Evolutionary conservation across 768 basidiomycete genomes (phyloP), one percentile per base, ranked within the genome.

Genomic region (Pulveroboletus sp.): DNA sequence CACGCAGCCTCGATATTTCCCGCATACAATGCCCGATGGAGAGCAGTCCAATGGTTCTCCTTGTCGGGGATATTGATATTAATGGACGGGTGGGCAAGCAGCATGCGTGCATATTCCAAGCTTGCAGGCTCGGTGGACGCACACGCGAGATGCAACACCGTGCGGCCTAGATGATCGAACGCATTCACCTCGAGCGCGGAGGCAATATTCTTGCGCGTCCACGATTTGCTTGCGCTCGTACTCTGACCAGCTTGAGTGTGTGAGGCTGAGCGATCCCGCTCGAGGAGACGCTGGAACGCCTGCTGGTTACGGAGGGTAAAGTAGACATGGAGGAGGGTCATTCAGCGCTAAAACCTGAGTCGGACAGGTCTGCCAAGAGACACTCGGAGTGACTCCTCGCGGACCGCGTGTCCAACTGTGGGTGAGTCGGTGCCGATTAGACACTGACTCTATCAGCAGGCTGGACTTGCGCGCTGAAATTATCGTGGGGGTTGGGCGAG

Each of bases 11-110:
- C 74, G 8, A 93, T 52, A 58, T 93, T 91, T 1, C 89, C 90
- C 33, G 74, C 66, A 63, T 93, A 96, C 57, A 94, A 67, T 2
- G 90, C 90, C 42, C 93, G 74, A 61, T 99, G 95, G 18, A 98
- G 72, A 7, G 94, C 80, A 1, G 92, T 95, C 89, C 93, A 97
- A 49, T 85, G 86, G 50, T 81, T 89, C 74, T 98, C 95, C 46
- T 65, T 65, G 67, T 99, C 95, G 37, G 73, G 71, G 7, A 87
- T 50, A 58, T 98, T 98, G 57, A 92, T 81, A 49, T 88, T 84
- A 65, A 93, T 74, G 21, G 73, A 69, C 1, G 90, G 82, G 56
- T 91, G 86, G 15, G 79, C 77, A 44, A 98, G 76, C 6, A 97
- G 73, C 47, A 88, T 72, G 45, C 82, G 76, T 37, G 89, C 80